Evolutionary conservation across 768 basidiomycete genomes (phyloP).

Genomic region (Phanerochaete carnosa): DNA sequence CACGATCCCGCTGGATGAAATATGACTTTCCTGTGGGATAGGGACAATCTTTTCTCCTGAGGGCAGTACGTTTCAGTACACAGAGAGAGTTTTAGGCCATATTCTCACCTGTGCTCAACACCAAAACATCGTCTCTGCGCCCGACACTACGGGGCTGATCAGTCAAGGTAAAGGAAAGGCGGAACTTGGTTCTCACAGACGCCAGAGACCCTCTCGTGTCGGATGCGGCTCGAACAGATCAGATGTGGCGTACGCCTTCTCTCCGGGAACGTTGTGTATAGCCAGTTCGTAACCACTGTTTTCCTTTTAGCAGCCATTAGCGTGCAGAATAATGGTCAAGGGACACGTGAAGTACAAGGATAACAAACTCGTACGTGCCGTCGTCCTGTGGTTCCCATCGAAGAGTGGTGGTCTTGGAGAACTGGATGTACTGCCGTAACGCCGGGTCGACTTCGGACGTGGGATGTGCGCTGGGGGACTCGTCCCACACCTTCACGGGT

Average conservation of each 20-base stretch:
- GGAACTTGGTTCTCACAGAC: slow-evolving; percentile 6
- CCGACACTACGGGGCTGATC: too few species aligned
- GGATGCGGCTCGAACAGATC: slow-evolving; percentile 9
- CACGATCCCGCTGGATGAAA: slow-evolving; percentile 25
- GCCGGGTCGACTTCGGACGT: slow-evolving; percentile 12
- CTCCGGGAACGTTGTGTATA: slow-evolving; percentile 7
- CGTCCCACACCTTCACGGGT: neutral
- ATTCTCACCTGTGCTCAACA: neutral
- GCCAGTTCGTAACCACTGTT: neutral
- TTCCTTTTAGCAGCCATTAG: neutral
- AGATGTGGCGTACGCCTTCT: slow-evolving; percentile 9
- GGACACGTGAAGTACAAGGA: slow-evolving; percentile 9
- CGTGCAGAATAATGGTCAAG: neutral
- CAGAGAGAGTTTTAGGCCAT: too few species aligned
- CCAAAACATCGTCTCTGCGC: slow-evolving; percentile 5
- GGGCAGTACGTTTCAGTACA: neutral
- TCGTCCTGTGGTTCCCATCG: slow-evolving; percentile 16
- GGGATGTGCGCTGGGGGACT: neutral
- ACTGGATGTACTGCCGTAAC: slow-evolving; percentile 15
- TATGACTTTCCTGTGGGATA: slow-evolving; percentile 31
- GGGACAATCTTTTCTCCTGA: slow-evolving; percentile 14
- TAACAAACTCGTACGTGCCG: slow-evolving; percentile 15
- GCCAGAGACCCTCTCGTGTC: slow-evolving; percentile 6
- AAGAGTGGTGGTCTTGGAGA: neutral
- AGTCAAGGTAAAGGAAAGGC: neutral